These are phyloP conservation scores for Xylaria sp. DNA, from an alignment of 2,329 filamentous ascomycete genomes.

Conservation along the genomic window DNA sequence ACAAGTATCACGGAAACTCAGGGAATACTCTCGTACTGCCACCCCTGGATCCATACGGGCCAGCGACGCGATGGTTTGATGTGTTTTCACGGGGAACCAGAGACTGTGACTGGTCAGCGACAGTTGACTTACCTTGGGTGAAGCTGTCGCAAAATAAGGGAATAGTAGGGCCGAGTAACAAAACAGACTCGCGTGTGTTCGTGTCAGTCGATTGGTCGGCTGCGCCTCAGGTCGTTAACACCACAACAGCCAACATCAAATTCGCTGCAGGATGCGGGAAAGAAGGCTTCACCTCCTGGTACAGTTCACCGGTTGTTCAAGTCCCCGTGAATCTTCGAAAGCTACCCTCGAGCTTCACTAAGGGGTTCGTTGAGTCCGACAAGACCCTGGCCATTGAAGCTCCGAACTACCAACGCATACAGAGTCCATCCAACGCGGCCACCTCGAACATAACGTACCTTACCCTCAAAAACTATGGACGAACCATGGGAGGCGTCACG, in stretches of 20 bases:
- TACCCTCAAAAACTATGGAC: conserved; percentile 65
- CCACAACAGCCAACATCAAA: conserved; percentile 63
- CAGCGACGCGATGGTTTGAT: conserved; percentile 68
- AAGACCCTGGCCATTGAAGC: conserved; percentile 66
- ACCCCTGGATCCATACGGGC: conserved; percentile 68
- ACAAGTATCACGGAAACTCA: conserved; percentile 68
- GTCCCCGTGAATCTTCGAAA: conserved; percentile 64
- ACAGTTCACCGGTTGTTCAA: conserved; percentile 58
- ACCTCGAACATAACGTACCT: conserved; percentile 59
- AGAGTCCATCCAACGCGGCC: conserved; percentile 43
- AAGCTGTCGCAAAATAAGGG: conserved; percentile 62
- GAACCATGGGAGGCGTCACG: conserved; percentile 68
- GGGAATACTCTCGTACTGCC: conserved; percentile 65
- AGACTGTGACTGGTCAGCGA: conserved; percentile 64
- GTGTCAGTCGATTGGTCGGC: conserved; percentile 67
- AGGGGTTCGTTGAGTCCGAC: conserved; percentile 72
- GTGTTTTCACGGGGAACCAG: conserved; percentile 69
- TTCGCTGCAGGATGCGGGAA: conserved; percentile 54
- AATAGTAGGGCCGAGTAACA: conserved; percentile 58
- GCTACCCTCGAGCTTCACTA: conserved; percentile 62
- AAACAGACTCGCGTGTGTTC: conserved; percentile 63
- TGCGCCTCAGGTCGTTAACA: conserved; percentile 51
- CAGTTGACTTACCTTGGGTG: conserved; percentile 61
- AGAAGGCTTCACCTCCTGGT: conserved; percentile 48
- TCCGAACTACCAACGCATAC: conserved; percentile 60